These are phyloP conservation scores for Conidiobolus incongruus DNA, from an alignment of 371 early-diverging fungal genomes.

Conservation along the genomic window DNA sequence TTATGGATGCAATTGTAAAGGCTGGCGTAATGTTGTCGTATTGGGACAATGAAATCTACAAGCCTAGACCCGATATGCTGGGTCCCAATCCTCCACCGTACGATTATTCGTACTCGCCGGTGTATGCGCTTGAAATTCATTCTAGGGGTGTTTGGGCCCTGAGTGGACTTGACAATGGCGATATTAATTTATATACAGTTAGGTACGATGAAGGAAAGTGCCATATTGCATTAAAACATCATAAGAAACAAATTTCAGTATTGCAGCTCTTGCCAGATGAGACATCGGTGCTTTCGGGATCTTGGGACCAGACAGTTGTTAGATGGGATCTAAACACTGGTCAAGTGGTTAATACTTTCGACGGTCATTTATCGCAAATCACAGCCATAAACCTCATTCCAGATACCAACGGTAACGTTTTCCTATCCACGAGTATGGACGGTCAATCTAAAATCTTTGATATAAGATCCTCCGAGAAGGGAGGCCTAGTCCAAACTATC, in stretches of 20 bases:
- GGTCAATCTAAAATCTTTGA: slow-evolving; percentile 69
- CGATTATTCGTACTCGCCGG: slow-evolving; percentile 43
- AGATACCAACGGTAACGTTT: slow-evolving; percentile 11
- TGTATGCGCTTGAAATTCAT: slow-evolving; percentile 73
- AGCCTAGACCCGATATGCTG: not conserved
- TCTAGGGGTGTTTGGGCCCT: slow-evolving; percentile 74
- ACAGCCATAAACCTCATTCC: slow-evolving; percentile 55
- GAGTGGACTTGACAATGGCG: slow-evolving; percentile 63
- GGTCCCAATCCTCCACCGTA: not conserved
- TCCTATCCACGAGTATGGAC: slow-evolving; percentile 71
- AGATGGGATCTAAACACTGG: slow-evolving; percentile 89
- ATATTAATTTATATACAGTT: slow-evolving; percentile 65
- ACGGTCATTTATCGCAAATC: slow-evolving; percentile 57
- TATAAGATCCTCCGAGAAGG: too few species aligned
- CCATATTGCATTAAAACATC: slow-evolving; percentile 49
- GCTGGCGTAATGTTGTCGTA: slow-evolving; percentile 68
- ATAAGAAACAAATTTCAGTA: slow-evolving; percentile 64
- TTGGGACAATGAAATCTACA: slow-evolving; percentile 71
- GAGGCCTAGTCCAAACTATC: too few species aligned
- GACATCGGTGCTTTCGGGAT: slow-evolving; percentile 57
- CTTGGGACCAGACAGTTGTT: slow-evolving; percentile 64
- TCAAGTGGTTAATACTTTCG: slow-evolving; percentile 30
- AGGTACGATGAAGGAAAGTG: slow-evolving; percentile 86
- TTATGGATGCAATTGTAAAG: slow-evolving; percentile 66
- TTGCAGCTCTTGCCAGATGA: slow-evolving; percentile 55